These are phyloP conservation scores for Anthracocystis walkeri DNA, from an alignment of 1,284 basidiomycete genomes.

Conservation along the genomic window DNA sequence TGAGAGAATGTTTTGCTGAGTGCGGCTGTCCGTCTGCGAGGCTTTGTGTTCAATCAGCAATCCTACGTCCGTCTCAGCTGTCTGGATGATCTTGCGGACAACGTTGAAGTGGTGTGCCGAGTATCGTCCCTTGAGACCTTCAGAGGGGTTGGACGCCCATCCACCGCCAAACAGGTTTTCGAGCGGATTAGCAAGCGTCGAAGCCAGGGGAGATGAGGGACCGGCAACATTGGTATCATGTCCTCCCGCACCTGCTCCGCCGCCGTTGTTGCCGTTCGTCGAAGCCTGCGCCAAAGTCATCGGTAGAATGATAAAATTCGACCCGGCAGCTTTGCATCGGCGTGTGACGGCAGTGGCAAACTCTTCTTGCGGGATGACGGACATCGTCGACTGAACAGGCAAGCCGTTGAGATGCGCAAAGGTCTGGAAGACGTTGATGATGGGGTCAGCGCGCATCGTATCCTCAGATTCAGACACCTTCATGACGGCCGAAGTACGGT, in stretches of 20 bases:
- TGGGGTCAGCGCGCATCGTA: slow-evolving; percentile 79
- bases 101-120: slow-evolving; percentile 73
- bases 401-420: slow-evolving; percentile 82
- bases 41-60: slow-evolving; percentile 82
- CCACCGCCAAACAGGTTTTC: slow-evolving; percentile 58
- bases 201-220: slow-evolving; percentile 38
- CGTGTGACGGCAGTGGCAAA: slow-evolving; percentile 78
- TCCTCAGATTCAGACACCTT: slow-evolving; percentile 80
- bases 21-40: not conserved
- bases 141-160: slow-evolving; percentile 18
- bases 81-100: slow-evolving; percentile 81
- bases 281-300: slow-evolving; percentile 73
- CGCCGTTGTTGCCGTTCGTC: slow-evolving; percentile 5
- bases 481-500: slow-evolving; percentile 86
- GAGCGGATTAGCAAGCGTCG: slow-evolving; percentile 53
- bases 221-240: slow-evolving; percentile 20
- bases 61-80: slow-evolving; percentile 74
- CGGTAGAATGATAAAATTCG: slow-evolving; percentile 84
- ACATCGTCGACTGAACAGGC: slow-evolving; percentile 75
- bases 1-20: slow-evolving; percentile 18
- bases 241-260: not conserved
- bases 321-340: slow-evolving; percentile 75
- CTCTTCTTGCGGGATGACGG: slow-evolving; percentile 79
- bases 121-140: slow-evolving; percentile 58
- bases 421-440: slow-evolving; percentile 83